Evolutionary conservation across 371 early-diverging fungal genomes (phyloP).

Genomic region (Rhizopus arrhizus): DNA sequence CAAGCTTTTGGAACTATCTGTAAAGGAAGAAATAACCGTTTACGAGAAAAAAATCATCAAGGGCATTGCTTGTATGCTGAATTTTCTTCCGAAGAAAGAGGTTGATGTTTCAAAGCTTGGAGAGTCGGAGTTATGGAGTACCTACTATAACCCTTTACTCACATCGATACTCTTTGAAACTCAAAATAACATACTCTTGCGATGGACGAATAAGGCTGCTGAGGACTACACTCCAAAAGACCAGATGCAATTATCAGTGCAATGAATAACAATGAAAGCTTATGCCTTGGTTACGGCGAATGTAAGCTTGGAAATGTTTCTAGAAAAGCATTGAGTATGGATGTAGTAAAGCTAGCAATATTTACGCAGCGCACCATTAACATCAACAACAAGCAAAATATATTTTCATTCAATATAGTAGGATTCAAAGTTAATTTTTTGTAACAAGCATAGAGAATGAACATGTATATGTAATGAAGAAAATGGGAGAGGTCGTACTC

Average conservation of each 20-base stretch:
- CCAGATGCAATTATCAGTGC: slow-evolving; percentile 10
- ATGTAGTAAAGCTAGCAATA: not conserved
- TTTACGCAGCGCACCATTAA: slow-evolving; percentile 8
- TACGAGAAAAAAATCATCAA: slow-evolving; percentile 5
- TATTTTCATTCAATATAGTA: slow-evolving; percentile 5
- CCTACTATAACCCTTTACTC: slow-evolving; percentile 5
- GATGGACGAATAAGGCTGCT: slow-evolving; percentile 14
- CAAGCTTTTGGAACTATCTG: slow-evolving; percentile 7
- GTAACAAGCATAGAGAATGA: slow-evolving; percentile 8
- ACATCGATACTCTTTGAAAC: slow-evolving; percentile 5
- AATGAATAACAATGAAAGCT: not conserved
- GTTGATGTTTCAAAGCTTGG: slow-evolving; percentile 7
- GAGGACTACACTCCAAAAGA: slow-evolving; percentile 3
- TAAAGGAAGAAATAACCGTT: slow-evolving; percentile 7
- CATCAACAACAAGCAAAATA: slow-evolving; percentile 5
- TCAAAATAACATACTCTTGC: slow-evolving; percentile 4
- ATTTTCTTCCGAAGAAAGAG: slow-evolving; percentile 7
- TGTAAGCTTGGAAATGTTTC: slow-evolving; percentile 3
- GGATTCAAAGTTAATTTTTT: slow-evolving; percentile 8
- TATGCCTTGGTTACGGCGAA: slow-evolving; percentile 11
- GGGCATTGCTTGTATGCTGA: slow-evolving; percentile 7
- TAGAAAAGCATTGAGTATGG: slow-evolving; percentile 7
- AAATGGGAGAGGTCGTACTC: not conserved
- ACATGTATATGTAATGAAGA: slow-evolving; percentile 6
- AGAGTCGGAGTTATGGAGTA: slow-evolving; percentile 12